Conservation (phyloP, 2,329 filamentous ascomycete species). For the Proliferodiscus dingleyae region DNA sequence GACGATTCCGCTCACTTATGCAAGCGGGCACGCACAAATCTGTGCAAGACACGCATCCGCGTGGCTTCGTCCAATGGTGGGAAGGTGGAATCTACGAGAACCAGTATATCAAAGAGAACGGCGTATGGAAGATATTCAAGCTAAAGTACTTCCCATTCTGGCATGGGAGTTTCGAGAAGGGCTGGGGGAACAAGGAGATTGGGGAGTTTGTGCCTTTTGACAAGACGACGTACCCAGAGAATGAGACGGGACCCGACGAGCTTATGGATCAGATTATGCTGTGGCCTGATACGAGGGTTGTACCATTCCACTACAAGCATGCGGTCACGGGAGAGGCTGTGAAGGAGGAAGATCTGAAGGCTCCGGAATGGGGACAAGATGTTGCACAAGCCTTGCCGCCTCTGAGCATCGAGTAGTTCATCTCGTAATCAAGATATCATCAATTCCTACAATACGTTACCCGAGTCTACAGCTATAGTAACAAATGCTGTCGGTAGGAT, state of each 20-base stretch:
- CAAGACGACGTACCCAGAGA: constrained; percentile 43
- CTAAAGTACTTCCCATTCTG: constrained; percentile 54
- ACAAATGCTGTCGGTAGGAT: too few species aligned
- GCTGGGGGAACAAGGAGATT: constrained; percentile 48
- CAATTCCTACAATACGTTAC: too few species aligned
- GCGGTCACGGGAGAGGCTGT: constrained; percentile 44
- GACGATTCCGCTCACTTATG: constrained; percentile 51
- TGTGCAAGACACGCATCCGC: constrained; percentile 45
- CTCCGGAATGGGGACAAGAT: constrained; percentile 41
- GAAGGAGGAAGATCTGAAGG: constrained; percentile 43
- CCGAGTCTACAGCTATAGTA: too few species aligned
- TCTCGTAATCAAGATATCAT: too few species aligned
- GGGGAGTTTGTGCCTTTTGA: constrained; percentile 48
- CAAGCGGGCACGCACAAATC: constrained; percentile 49
- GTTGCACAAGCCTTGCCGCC: constrained; percentile 37
- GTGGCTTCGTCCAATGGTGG: constrained; percentile 52
- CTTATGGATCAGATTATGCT: constrained; percentile 49
- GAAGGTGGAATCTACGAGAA: constrained; percentile 56
- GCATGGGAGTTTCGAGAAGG: constrained; percentile 49
- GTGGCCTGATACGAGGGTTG: constrained; percentile 51
- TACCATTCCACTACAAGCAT: constrained; percentile 50
- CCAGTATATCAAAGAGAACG: constrained; percentile 52
- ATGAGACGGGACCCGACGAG: constrained; percentile 47
- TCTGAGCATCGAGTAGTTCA: constrained; percentile 35
- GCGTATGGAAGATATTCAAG: constrained; percentile 49